Conservation (phyloP, 768 basidiomycete genomes). For the Mycena leptocephala region DNA sequence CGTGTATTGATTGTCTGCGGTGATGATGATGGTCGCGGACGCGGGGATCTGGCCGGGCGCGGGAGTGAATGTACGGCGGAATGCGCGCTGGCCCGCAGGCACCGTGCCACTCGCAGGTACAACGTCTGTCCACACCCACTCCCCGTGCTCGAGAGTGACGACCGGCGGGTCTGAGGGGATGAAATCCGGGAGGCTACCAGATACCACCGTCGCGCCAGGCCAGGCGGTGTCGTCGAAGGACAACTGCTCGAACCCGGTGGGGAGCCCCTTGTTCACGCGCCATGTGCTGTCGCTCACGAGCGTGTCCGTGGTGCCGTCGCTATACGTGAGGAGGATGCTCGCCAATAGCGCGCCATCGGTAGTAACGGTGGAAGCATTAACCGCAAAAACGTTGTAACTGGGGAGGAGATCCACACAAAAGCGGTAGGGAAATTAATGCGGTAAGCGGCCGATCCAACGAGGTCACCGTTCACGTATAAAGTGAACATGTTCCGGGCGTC, state of each 20-base stretch:
- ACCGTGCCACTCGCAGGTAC: slow-evolving; percentile 9
- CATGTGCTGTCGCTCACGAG: slow-evolving; percentile 3
- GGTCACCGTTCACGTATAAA: too few relatives aligned
- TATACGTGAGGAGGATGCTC: slow-evolving; percentile 14
- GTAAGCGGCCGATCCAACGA: too few relatives aligned
- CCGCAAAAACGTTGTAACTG: too few relatives aligned
- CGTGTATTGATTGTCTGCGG: too few relatives aligned
- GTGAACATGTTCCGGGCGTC: background rate
- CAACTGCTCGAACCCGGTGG: background rate
- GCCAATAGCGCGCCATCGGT: background rate
- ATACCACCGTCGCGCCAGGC: background rate
- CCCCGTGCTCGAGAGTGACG: background rate
- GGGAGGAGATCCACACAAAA: too few relatives aligned
- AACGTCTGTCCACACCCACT: slow-evolving; percentile 18
- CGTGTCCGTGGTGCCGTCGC: slow-evolving; percentile 13
- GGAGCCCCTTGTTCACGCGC: background rate
- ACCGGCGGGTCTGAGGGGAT: background rate
- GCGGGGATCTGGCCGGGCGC: too few relatives aligned
- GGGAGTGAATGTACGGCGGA: too few relatives aligned
- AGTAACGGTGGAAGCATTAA: background rate
- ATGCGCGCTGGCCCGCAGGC: background rate
- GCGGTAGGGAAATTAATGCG: too few relatives aligned
- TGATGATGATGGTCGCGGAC: too few relatives aligned
- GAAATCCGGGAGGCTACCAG: background rate
- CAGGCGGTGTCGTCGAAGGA: slow-evolving; percentile 22